Evolutionary conservation across 768 basidiomycete genomes (phyloP).

Genomic region (Tulasnella sp.): DNA sequence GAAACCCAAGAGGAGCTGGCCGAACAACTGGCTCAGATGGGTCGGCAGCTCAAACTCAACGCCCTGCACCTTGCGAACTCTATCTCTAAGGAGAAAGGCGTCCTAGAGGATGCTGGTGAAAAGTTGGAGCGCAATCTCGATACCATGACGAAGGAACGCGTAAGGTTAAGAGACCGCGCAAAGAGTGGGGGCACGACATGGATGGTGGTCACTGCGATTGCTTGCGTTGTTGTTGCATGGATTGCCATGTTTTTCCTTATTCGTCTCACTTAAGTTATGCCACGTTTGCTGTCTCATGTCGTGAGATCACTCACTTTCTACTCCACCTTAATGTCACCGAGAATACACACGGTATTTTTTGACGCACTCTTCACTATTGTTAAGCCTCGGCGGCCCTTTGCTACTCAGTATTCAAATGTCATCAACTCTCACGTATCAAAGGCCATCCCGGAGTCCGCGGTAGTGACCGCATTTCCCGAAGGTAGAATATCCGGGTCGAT

Average conservation of each 20-base stretch:
- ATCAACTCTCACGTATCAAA: constrained; percentile 68
- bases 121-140: constrained; percentile 76
- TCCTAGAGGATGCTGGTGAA: constrained; percentile 66
- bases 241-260: constrained; percentile 68
- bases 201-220: constrained; percentile 62
- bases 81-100: constrained; percentile 72
- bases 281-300: not conserved
- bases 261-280: constrained; percentile 53
- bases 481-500: constrained; percentile 29
- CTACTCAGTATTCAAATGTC: constrained; percentile 65
- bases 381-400: constrained; percentile 66
- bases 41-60: constrained; percentile 81
- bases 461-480: constrained; percentile 60
- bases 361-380: constrained; percentile 79
- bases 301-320: constrained; percentile 6
- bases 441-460: constrained; percentile 54
- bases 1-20: constrained; percentile 69
- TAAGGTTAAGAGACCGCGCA: constrained; percentile 61
- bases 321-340: constrained; percentile 27
- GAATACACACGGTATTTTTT: constrained; percentile 62
- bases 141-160: constrained; percentile 67
- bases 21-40: constrained; percentile 80
- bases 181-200: constrained; percentile 76
- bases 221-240: constrained; percentile 68
- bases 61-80: constrained; percentile 74